These are phyloP conservation scores for Phytophthora rubi DNA, from an alignment of 352 stramenopile genomes.

Conservation along the genomic window DNA sequence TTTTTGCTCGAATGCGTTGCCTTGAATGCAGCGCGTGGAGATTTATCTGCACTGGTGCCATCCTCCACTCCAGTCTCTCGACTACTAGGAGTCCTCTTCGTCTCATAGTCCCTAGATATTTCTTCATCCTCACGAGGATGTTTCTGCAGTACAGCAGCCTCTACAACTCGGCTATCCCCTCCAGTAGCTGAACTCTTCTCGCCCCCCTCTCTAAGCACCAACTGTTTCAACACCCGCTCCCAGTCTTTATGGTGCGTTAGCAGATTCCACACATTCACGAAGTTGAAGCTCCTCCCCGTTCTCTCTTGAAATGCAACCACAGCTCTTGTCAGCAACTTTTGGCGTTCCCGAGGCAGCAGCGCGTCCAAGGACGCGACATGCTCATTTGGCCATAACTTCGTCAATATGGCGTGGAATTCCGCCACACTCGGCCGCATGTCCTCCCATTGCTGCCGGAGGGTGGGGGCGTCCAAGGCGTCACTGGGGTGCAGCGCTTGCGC, in stretches of 20 bases:
- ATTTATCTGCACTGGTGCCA: neutral
- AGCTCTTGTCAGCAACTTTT: slow-evolving; percentile 12
- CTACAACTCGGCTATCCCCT: too few species aligned
- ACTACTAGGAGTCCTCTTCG: neutral
- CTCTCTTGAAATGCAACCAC: neutral
- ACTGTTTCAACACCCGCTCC: slow-evolving; percentile 8
- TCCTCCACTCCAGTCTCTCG: neutral
- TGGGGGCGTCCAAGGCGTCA: neutral
- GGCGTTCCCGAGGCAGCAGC: neutral
- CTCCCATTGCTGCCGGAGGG: slow-evolving; percentile 11
- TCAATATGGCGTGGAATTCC: slow-evolving; percentile 13
- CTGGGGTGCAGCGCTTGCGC: neutral
- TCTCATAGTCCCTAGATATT: too few species aligned
- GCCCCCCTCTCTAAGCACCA: neutral
- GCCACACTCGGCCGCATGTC: slow-evolving; percentile 12
- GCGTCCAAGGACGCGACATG: slow-evolving; percentile 2
- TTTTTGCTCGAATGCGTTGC: neutral
- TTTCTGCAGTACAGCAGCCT: too few species aligned
- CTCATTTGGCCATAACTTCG: slow-evolving; percentile 10
- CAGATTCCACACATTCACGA: slow-evolving; percentile 16
- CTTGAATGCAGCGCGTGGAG: neutral
- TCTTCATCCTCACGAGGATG: too few species aligned
- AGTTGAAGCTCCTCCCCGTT: slow-evolving; percentile 5
- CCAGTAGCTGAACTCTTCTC: neutral
- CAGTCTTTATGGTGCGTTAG: slow-evolving; percentile 16